Evolutionary conservation across 2,329 filamentous ascomycete genomes (phyloP), one percentile per base, ranked within the genome.

Genomic region (Lecanicillium sp.): DNA sequence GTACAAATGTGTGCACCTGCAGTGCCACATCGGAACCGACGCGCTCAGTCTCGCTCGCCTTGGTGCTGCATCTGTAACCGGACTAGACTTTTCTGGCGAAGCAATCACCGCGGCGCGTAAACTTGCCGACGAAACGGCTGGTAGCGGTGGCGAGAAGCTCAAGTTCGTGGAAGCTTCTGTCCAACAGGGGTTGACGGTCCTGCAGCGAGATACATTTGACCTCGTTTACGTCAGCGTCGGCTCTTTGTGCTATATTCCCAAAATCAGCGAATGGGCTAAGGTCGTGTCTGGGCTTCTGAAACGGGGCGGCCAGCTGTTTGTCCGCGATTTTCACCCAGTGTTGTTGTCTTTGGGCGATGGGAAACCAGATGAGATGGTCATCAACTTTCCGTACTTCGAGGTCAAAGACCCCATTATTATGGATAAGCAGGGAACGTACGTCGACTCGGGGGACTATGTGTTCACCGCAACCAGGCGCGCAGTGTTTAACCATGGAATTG

Each of bases 11-110:
- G 46, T 46, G 3, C 50, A 52, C 29, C 41, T 52, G 11, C 50
- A 49, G 30, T 49, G 50, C 40, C 50, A 52, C 37, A 49, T 49
- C 6, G 46, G 45, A 3, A 52, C 45, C 9, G 50, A 52, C 23
- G 45, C 46, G 20, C 45, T 49, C 9, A 46, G 50, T 17, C 24
- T 52, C 17, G 45, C 39, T 12, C 19, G 50, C 5, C 32, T 52
- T 2, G 50, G 50, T 26, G 45, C 50, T 10, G 40, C 45, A 2
- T 51, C 50, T n/a, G 50, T 51, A 5, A 51, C 50, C 3, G 50
- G 50, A 26, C 40, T 51, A 8, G 50, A 51, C 45, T 51, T 51
- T 26, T 51, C 50, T 3, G 23, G 17, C 6, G 41, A 33, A 20
- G 30, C 45, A 5, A 11, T 51, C 15, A 14, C 27, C 5, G 50